Percentiles rank a stretch among this genome's conserved stretches.
Evolutionary conservation across 352 stramenopile genomes (phyloP).

Genomic region (Blastocystis sp.): DNA sequence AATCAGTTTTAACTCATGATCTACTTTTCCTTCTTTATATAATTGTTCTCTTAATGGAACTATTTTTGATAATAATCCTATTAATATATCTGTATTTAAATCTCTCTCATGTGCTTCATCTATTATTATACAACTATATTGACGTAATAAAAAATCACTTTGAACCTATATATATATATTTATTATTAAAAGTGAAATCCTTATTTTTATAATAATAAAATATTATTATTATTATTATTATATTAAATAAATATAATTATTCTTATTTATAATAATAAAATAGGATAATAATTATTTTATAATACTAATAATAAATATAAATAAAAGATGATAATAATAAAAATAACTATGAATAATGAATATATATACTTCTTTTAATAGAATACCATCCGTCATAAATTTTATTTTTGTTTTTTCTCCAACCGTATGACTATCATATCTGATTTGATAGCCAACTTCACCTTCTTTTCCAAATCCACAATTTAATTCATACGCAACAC

Average conservation of each 20-base stretch:
- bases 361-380: constrained; percentile 76
- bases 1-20: constrained; percentile 54
- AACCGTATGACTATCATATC: constrained; percentile 79
- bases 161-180: constrained; percentile 31
- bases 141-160: constrained; percentile 42
- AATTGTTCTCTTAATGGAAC: constrained; percentile 71
- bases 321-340: no score
- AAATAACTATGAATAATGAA: no score
- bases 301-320: no score
- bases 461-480: constrained; percentile 51
- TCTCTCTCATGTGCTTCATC: constrained; percentile 90
- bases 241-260: constrained; percentile 1
- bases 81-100: constrained; percentile 74
- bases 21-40: constrained; percentile 43
- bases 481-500: constrained; percentile 86
- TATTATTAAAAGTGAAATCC: not conserved
- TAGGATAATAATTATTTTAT: no score
- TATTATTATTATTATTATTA: constrained; percentile 25
- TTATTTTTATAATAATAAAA: no score
- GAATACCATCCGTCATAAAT: constrained; percentile 97
- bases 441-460: constrained; percentile 83
- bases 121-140: constrained; percentile 53
- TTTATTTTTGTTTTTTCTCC: constrained; percentile 71
- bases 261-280: constrained; percentile 9
- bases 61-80: constrained; percentile 74